These are phyloP conservation scores for Pseudogymnoascus sp. DNA, from an alignment of 2,329 filamentous ascomycete species.

Conservation along the genomic window DNA sequence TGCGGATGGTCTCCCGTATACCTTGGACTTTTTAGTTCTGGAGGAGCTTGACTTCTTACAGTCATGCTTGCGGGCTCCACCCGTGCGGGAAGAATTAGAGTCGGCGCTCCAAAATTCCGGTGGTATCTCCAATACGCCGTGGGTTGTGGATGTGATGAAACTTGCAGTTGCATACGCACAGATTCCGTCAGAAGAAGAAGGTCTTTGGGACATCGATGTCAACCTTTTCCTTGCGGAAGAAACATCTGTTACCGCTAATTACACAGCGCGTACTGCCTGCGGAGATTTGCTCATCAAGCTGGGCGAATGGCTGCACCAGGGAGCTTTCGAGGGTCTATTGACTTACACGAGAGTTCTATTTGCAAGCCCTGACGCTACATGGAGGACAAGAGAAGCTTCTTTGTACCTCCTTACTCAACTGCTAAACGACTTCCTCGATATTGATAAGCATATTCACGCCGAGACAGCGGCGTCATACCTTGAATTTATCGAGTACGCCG, in stretches of 20 bases:
- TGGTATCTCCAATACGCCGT: conserved; percentile 58
- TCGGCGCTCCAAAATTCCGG: conserved; percentile 59
- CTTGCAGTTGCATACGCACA: conserved; percentile 79
- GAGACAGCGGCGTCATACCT: conserved; percentile 68
- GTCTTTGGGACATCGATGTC: conserved; percentile 92
- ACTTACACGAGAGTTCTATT: conserved; percentile 71
- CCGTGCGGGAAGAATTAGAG: conserved; percentile 83
- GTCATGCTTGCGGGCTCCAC: conserved; percentile 77
- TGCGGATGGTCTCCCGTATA: conserved; percentile 85
- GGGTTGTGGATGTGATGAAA: conserved; percentile 83
- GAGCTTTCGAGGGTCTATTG: conserved; percentile 71
- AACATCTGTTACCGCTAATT: conserved; percentile 89
- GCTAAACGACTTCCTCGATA: conserved; percentile 74
- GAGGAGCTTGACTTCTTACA: conserved; percentile 95
- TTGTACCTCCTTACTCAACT: conserved; percentile 82
- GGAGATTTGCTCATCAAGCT: conserved; percentile 89
- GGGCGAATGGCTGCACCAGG: conserved; percentile 76
- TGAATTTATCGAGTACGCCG: conserved; percentile 70
- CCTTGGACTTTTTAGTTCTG: conserved; percentile 83
- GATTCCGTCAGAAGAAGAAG: conserved; percentile 87
- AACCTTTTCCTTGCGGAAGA: conserved; percentile 94
- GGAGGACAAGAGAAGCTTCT: conserved; percentile 67
- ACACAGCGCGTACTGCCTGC: conserved; percentile 86
- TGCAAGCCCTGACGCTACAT: conserved; percentile 42
- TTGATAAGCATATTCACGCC: conserved; percentile 60